Percentiles rank a stretch among this genome's conserved stretches.
These are phyloP conservation scores for Pichia manshurica DNA, from an alignment of 805 yeast genomes.

Conservation along the genomic window DNA sequence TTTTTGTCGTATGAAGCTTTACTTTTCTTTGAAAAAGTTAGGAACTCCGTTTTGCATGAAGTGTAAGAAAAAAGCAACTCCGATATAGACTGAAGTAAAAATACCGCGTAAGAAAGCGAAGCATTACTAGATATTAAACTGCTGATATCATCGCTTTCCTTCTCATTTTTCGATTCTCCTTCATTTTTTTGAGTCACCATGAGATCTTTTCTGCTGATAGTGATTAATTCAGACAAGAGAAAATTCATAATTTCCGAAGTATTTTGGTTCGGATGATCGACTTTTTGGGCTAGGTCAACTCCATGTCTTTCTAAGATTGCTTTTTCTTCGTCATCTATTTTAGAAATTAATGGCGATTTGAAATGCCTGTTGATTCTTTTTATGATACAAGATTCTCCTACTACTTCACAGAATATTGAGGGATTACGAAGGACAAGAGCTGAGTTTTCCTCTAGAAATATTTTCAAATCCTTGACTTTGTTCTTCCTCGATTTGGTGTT, in stretches of 20 bases:
- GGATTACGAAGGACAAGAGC: conserved; percentile 39
- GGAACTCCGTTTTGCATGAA: conserved; percentile 73
- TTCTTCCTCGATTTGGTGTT: conserved; percentile 15
- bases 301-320: conserved; percentile 6
- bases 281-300: conserved; percentile 12
- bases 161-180: conserved; percentile 20
- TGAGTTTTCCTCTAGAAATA: conserved; percentile 45
- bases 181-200: conserved; percentile 15
- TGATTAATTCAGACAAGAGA: conserved; percentile 61
- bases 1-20: conserved; percentile 37
- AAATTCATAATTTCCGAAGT: conserved; percentile 56
- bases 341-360: conserved; percentile 17
- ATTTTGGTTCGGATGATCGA: conserved; percentile 14
- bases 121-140: conserved; percentile 38
- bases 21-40: conserved; percentile 64
- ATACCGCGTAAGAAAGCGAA: conserved; percentile 60
- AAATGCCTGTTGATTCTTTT: conserved; percentile 19
- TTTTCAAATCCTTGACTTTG: conserved; percentile 39
- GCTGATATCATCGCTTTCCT: conserved; percentile 16
- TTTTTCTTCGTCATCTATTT: conserved; percentile 22
- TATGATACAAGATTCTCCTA: conserved; percentile 19
- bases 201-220: conserved; percentile 26
- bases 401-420: conserved; percentile 20
- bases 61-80: conserved; percentile 77
- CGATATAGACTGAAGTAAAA: conserved; percentile 57